Evolutionary conservation across 2,329 filamentous ascomycete genomes (phyloP), one percentile per base, ranked within the genome.

Genomic region (Mycosphaerelloides madeirae): DNA sequence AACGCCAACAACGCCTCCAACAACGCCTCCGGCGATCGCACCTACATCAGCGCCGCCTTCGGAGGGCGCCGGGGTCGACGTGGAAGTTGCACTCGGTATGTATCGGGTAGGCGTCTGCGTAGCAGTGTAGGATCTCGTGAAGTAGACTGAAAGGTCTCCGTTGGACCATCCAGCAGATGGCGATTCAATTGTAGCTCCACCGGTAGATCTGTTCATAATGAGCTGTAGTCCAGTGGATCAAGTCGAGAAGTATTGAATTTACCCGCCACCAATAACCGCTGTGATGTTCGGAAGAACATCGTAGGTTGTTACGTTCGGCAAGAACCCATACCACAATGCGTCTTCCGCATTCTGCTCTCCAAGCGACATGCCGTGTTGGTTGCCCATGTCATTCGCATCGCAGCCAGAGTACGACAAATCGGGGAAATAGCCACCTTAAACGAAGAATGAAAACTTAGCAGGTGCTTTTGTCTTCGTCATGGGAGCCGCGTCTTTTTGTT

Each of bases 341-440:
- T 65, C 57, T 22, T 68, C 62, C 2, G 61, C 52, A 52, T 73
- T 72, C 28, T 71, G 67, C 33, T 70, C 59, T 31, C 74, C 71
- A 18, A 77, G 62, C 54, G 78, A 70, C 13, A 74, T 54, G 50
- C 75, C 74, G 58, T 80, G 77, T 6, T 69, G 69, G 7, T 70
- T 76, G 67, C 70, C 77, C 22, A 71, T 64, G 5, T 60, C 57
- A 1, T 68, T 63, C 20, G 60, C 62, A 52, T 80, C 77, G 52
- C 77, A 80, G 14, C 16, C 29, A 52, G 31, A 68, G 11, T 65
- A 64, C 1, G 69, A 67, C n/a, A 66, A 66, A 55, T 83, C 54
- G 11, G 78, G 74, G 48, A 81, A 80, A 35, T 70, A 73, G 14
- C 81, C 81, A 16, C 81, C 80, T n/a, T n/a, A n/a, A n/a, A n/a